Base-by-base conservation (phyloP, 495 filamentous ascomycete genomes). In the Rostrohypoxylon terebratum region DNA sequence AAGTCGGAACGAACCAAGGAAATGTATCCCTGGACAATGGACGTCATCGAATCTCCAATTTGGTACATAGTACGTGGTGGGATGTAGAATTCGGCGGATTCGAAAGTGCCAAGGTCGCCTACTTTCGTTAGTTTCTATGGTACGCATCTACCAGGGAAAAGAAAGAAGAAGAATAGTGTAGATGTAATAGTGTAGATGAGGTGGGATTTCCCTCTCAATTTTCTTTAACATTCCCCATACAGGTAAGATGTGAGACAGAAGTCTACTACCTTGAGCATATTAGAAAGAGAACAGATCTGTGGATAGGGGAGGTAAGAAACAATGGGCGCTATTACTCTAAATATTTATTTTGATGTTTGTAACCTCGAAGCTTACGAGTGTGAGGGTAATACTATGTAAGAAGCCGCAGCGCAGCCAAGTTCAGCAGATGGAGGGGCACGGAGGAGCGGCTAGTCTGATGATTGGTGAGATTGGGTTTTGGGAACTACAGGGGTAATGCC, bases 401-500 rank as follows among this genome's bases (percentile, higher is more conserved):
- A 53, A 28, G 21, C 48, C 20, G 65, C 48, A 21, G 65, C 18
- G 42, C 42, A 45, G 20, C n/a, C 18, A 45, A 45, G 42, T 16
- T n/a, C 20, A 31, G 20, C 14, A 10, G 54, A 53, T 59, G 48
- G 64, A 60, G 65, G 71, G 70, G 70, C 36, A 61, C 54, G 55
- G 63, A 54, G 59, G 34, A 20, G 59, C 59, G 44, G 64, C n/a
- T 61, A 58, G n/a, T 31, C 10, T 31, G 54, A 13, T 73, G 38
- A 63, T 69, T 69, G 61, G 57, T 20, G 7, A 16, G 34, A 66
- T 42, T 1, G 20, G 16, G 50, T 36, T 59, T 62, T 55, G 61
- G 61, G 62, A 73, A 47, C 48, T 63, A 69, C 66, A 73, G 66
- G 71, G 71, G 62, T 45, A 59, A 59, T 73, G 62, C 62, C 71